Evolutionary conservation across 371 early-diverging fungal genomes (phyloP), one percentile per base, ranked within the genome.

Genomic region (Mortierella sp.): DNA sequence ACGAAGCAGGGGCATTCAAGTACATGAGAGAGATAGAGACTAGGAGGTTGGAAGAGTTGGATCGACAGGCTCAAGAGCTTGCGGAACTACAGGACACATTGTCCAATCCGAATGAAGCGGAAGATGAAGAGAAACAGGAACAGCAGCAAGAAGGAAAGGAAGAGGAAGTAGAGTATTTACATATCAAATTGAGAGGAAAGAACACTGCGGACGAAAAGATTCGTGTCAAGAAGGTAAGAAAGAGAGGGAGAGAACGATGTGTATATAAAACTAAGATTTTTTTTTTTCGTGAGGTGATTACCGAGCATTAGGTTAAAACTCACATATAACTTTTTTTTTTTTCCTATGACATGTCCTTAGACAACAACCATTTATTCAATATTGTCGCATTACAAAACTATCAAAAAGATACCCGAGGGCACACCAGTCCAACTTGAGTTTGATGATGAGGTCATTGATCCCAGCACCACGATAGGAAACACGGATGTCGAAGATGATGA

Each of bases 401-500:
- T 72, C 57, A 74, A 72, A 41, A 45, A 57, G 58, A 67, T 80
- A 5, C 40, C 62, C 13, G 16, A 64, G 6, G 60, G 67, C 13
- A 65, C 65, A 3, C 15, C 24, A 1, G 69, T 69, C 32, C 67
- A 58, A 28, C 69, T 80, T 19, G 70, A 70, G 24, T 71, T 74
- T 60, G 81, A 80, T 38, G 81, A 80, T 9, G 74, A 74, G 22
- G 67, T 61, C 11, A 62, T 80, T 4, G 72, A 70, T 43, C 66
- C 72, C 0, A 52, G 22, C 32, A 64, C 22, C 22, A 53, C 62
- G 0, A 71, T 80, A 15, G 81, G 75, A 0, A 61, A 68, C 36
- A 74, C 81, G 7, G 81, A 80, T 13, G 55, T 80, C 19, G 81
- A 80, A 38, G 81, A 80, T 28, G 81, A 74, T 32, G 81, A 80